Base-by-base conservation (phyloP, 179 eudicot genomes). In the Patellifolia procumbens region DNA sequence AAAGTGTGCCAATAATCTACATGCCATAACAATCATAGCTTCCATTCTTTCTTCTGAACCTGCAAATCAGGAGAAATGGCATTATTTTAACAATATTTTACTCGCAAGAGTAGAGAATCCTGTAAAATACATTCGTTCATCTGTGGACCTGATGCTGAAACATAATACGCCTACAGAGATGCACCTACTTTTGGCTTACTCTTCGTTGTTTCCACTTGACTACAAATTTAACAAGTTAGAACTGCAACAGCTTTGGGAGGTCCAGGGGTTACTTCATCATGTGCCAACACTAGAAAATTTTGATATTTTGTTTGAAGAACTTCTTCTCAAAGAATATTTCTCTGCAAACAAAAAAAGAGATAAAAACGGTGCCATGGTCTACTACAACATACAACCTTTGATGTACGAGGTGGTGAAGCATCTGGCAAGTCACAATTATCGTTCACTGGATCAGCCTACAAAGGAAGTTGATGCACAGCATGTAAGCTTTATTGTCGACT, bases 151-250 rank as follows among this genome's bases (percentile, higher is more conserved):
- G 10, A 58, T 85, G 62, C 79, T 74, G 37, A 65, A 34, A 0
- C 82, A 83, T 34, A n/a, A n/a, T n/a, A n/a, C n/a, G n/a, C n/a
- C n/a, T n/a, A n/a, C n/a, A n/a, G n/a, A n/a, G n/a, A n/a, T n/a
- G n/a, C n/a, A n/a, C n/a, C n/a, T n/a, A n/a, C n/a, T n/a, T n/a
- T 76, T 76, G 69, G 71, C 63, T 13, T 81, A 75, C 62, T 84
- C 79, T 63, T 73, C 85, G 1, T 31, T 81, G 15, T 81, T 79
- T 24, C 76, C 82, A 0, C 78, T 81, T 65, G 76, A 72, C 19
- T 45, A 63, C n/a, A 16, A n/a, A 8, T 29, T 82, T 6, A 2
- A 52, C 11, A 80, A 46, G 73, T 11, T 26, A 1, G n/a, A 46
- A n/a, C 31, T 82, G 56, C 74, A 70, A 2, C 17, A 51, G 0